Percentiles rank a stretch among this genome's conserved stretches.
These are phyloP conservation scores for Cynara cardunculus DNA, from an alignment of 129 eudicot species.

Conservation along the genomic window DNA sequence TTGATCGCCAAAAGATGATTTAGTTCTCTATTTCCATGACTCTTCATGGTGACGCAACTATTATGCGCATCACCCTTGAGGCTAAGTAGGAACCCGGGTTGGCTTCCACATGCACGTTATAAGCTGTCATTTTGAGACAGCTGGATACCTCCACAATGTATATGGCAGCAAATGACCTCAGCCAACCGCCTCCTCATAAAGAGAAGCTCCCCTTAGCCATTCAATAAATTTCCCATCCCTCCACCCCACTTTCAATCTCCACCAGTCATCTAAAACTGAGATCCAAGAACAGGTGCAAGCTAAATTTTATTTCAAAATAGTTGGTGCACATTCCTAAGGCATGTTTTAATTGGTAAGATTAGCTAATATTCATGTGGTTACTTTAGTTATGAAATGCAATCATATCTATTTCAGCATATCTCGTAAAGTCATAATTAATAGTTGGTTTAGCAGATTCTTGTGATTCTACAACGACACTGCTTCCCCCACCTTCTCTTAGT, in stretches of 20 bases:
- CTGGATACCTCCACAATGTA: constrained; percentile 2
- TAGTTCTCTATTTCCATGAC: background rate
- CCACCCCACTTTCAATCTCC: background rate
- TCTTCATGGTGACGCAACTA: constrained; percentile 3
- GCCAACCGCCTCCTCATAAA: background rate
- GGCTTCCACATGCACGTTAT: constrained; percentile 7
- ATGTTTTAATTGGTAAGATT: constrained; percentile 4
- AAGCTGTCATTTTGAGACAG: constrained; percentile 11
- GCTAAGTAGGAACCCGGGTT: background rate
- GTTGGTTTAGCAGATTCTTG: constrained; percentile 5
- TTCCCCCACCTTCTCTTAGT: too few relatives aligned
- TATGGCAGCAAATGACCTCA: background rate
- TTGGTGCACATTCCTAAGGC: constrained; percentile 4
- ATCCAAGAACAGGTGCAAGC: background rate
- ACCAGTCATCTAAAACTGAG: background rate
- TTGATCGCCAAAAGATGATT: background rate
- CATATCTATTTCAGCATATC: background rate
- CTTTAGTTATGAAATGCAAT: background rate
- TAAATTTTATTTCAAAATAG: background rate
- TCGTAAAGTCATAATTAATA: background rate
- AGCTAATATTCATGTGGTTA: background rate
- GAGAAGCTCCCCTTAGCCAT: background rate
- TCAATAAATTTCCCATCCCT: background rate
- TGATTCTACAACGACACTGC: background rate
- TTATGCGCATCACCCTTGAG: background rate